Base-by-base conservation (phyloP, 306 rosid species). In the Cucurbita argyrosperma region DNA sequence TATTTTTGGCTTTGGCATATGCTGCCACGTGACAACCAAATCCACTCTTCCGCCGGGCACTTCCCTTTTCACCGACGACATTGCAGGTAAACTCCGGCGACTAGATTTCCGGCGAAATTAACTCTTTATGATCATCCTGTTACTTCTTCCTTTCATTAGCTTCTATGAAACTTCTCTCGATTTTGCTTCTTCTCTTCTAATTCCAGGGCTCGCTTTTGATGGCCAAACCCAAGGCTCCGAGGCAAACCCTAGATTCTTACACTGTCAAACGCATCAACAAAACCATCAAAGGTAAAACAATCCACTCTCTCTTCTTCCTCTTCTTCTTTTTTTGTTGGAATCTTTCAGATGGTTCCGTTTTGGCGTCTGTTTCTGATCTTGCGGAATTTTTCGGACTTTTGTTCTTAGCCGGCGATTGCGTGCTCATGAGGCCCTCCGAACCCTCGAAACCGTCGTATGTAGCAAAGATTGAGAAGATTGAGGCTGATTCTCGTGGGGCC, bases 201-300 rank as follows among this genome's bases (percentile, higher is more conserved):
- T 59, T 60, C 30, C 62, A 11, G 50, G 49, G 71, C 57, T 30
- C 40, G 55, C n/a, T 64, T 51, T 72, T 81, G 75, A 88, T 94
- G 99, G 96, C 88, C 74, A 94, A 91, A 79, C 96, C 89, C 6
- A 94, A 91, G 79, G 85, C 97, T 80, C 89, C 87, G 14, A 87
- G 87, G n/a, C 90, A 89, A 91, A 88, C 95, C 88, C 96, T 94
- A 75, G 96, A 94, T 80, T 88, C 97, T 12, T 94, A 86, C 86
- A 78, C 96, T 59, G 99, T 91, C 88, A 94, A 91, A 71, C 92
- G 79, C 82, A 94, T 87, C 85, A 94, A 79, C 86, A 86, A 86
- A 82, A 61, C 86, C 72, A 21, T 94, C 57, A 88, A 77, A 89
- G 92, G 99, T 91, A 76, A 59, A 50, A 11, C 10, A 39, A 35